phyloP scores from a whole-genome alignment of 345 rosid species.

The Excoecaria agallocha region DNA sequence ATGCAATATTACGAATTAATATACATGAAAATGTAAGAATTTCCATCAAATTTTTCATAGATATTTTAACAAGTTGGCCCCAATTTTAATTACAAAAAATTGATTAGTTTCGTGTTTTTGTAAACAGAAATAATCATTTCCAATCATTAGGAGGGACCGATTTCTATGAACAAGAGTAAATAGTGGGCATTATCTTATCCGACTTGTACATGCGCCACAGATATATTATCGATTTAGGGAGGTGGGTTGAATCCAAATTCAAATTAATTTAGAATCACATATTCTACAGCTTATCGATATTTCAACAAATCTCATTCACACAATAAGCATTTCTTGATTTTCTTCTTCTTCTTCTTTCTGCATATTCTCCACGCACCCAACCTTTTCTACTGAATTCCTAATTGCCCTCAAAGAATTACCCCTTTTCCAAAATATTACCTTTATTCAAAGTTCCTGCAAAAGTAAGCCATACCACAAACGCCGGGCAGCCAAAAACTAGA shows the following conservation, averaged over 20 bases:
- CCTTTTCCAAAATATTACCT: neutral
- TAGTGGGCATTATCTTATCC: conserved; percentile 33
- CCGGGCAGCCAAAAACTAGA: conserved; percentile 4
- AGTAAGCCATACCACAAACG: neutral
- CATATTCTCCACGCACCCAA: conserved; percentile 12
- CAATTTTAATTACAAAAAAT: neutral
- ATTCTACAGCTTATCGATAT: conserved; percentile 16
- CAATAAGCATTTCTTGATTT: conserved; percentile 12
- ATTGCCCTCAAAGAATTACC: neutral
- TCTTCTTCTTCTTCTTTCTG: neutral
- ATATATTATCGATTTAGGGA: conserved; percentile 27
- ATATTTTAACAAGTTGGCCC: neutral
- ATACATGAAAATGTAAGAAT: too few species aligned
- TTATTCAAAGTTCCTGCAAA: conserved; percentile 24
- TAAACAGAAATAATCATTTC: neutral
- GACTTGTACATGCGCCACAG: conserved; percentile 31
- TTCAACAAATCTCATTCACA: conserved; percentile 26
- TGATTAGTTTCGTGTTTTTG: neutral
- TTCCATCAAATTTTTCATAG: neutral
- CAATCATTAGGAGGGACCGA: conserved; percentile 19
- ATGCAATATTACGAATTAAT: neutral
- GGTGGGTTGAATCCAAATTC: conserved; percentile 1
- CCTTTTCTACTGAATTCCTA: neutral
- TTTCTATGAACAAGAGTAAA: neutral
- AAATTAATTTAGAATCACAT: conserved; percentile 17